phyloP scores from a whole-genome alignment of 345 rosid species.

The Cardamine resedifolia region DNA sequence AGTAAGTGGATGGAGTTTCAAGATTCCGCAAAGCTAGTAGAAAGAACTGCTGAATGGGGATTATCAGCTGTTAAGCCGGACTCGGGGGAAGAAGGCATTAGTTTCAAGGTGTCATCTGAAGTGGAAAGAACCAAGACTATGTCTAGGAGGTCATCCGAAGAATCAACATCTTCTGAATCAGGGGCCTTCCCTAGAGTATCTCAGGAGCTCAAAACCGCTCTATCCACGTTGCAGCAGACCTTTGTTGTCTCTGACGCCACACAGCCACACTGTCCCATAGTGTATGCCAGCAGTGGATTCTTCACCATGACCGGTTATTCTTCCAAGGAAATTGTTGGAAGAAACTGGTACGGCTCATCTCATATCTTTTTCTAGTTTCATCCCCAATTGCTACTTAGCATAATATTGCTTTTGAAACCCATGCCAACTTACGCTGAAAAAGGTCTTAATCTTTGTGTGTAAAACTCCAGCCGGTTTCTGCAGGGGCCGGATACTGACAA shows the following conservation, averaged over 20 bases:
- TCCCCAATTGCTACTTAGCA: neutral
- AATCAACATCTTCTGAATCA: conserved; percentile 46
- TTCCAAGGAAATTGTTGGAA: conserved; percentile 75
- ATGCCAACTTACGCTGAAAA: conserved; percentile 16
- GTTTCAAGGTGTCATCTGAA: conserved; percentile 54
- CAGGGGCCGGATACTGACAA: conserved; percentile 88
- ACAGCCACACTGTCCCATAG: conserved; percentile 82
- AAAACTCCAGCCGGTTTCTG: conserved; percentile 79
- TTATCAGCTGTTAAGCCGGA: conserved; percentile 51
- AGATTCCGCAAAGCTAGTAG: conserved; percentile 51
- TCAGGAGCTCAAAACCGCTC: conserved; percentile 83
- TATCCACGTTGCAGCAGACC: conserved; percentile 86
- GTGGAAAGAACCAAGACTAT: conserved; percentile 43
- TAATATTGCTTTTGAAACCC: neutral
- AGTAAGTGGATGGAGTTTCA: conserved; percentile 80
- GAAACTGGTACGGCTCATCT: conserved; percentile 68
- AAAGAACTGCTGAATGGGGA: conserved; percentile 93
- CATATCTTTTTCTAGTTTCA: neutral
- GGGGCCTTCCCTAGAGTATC: conserved; percentile 73
- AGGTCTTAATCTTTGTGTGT: conserved; percentile 14
- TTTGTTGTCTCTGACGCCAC: conserved; percentile 95
- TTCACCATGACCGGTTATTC: conserved; percentile 93
- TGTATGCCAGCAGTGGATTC: conserved; percentile 95
- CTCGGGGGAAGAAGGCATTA: conserved; percentile 44
- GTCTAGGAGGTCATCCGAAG: conserved; percentile 69